Evolutionary conservation across 305 asterid genomes (phyloP), one percentile per base, ranked within the genome.

Genomic region (Coffea humblotiana): DNA sequence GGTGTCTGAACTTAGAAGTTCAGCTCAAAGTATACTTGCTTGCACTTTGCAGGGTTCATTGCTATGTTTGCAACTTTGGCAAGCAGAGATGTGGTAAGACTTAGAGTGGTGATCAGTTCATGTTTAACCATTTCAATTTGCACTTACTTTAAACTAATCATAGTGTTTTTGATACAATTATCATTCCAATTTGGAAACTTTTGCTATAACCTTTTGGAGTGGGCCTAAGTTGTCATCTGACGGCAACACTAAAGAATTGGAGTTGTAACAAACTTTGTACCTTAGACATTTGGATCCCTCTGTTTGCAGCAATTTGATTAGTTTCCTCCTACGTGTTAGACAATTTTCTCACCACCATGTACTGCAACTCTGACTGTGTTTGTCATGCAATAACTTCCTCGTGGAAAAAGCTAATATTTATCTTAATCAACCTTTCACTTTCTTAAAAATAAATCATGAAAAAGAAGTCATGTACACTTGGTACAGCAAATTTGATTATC

Each of bases 61-160:
- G 98, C 99, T 80, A 90, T 95, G 99, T 91, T 89, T 60, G 97
- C 98, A 80, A 93, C 98, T 81, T 88, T 95, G 86, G 98, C 98
- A 67, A 92, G 92, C 79, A 95, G 98, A 47, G 98, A 95, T 78
- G 98, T 95, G 97, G 98, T 95, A 85, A 82, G 91, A 84, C 45
- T 72, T 65, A 23, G 70, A 45, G 25, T 45, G 10, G 40, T 6
- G 49, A 15, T 13, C 40, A 67, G 1, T 16, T 47, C 63, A 19
- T 75, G n/a, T 69, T 63, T 43, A n/a, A 52, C 68, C 21, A 2
- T 43, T 40, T 45, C 21, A 68, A 19, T 75, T 49, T 56, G 72
- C 66, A 11, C 45, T 43, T 80, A 60, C 71, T 75, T 67, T 75
- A 11, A 21, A 15, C 45, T n/a, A 10, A 37, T 19, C 25, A 23